A percentile compares a stretch with the other conserved stretches of the same genome.
phyloP scores from a whole-genome alignment of 1,139 yeast genomes.

The Lodderomyces beijingensis region DNA sequence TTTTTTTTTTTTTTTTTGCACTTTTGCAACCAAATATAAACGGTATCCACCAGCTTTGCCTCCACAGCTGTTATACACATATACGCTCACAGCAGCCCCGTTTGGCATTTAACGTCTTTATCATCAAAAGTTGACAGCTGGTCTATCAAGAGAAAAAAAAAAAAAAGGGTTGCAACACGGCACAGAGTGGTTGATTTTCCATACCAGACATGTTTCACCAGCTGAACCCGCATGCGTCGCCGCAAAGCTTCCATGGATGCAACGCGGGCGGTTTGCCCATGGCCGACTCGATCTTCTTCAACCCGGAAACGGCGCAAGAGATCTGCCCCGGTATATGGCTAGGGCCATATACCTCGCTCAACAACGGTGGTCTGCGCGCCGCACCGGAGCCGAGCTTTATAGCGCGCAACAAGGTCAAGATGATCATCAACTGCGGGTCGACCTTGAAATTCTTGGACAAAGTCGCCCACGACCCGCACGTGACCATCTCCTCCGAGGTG shows the following conservation, averaged over 20 bases:
- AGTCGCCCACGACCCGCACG: conserved; percentile 17
- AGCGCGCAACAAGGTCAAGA: conserved; percentile 28
- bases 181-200: no score
- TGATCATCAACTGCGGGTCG: conserved; percentile 39
- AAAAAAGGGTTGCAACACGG: background rate
- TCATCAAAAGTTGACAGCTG: no score
- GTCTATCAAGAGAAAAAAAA: background rate
- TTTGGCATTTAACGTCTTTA: no score
- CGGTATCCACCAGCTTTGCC: no score
- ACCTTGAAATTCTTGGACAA: conserved; percentile 27
- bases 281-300: conserved; percentile 12
- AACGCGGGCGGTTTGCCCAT: no score
- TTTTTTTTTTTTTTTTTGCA: no score
- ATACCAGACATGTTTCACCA: conserved; percentile 7
- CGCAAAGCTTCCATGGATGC: background rate
- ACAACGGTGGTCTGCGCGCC: background rate
- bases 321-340: conserved; percentile 31
- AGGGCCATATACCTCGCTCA: conserved; percentile 21
- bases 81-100: no score
- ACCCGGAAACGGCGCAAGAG: conserved; percentile 18
- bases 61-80: no score
- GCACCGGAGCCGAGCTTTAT: conserved; percentile 13
- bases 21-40: no score
- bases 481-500: conserved; percentile 35
- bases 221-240: conserved; percentile 2